phyloP scores from a whole-genome alignment of 441 rosid genomes.

The Gossypium gossypioides region DNA sequence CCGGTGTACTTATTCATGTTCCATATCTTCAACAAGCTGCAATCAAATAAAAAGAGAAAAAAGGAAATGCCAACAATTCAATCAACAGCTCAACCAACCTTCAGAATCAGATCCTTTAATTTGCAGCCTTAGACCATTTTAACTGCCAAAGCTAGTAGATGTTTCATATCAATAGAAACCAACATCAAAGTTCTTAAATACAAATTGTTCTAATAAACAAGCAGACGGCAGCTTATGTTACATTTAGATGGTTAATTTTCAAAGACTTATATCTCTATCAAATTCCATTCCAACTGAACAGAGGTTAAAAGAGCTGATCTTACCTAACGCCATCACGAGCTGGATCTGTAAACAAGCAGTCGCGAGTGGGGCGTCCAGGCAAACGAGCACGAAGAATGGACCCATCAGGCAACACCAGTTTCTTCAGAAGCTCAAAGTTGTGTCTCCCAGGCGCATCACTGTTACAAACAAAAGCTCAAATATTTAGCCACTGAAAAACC shows the following conservation, averaged over 20 bases:
- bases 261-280: background rate
- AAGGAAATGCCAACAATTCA: background rate
- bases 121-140: background rate
- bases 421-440: conserved; percentile 62
- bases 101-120: background rate
- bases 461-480: conserved; percentile 9
- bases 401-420: conserved; percentile 79
- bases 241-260: background rate
- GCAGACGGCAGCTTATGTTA: background rate
- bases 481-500: background rate
- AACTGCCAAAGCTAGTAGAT: background rate
- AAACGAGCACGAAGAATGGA: conserved; percentile 63
- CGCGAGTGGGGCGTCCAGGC: conserved; percentile 81
- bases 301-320: background rate
- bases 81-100: background rate
- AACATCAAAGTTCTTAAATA: background rate
- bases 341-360: conserved; percentile 71
- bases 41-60: background rate
- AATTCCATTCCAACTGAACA: background rate
- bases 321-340: conserved; percentile 79
- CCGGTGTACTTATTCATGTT: conserved; percentile 91
- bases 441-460: conserved; percentile 86
- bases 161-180: background rate
- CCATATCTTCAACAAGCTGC: conserved; percentile 93
- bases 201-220: background rate